Evolutionary conservation across 148 eudicot species (phyloP).

Genomic region (Suaeda aralocaspica): DNA sequence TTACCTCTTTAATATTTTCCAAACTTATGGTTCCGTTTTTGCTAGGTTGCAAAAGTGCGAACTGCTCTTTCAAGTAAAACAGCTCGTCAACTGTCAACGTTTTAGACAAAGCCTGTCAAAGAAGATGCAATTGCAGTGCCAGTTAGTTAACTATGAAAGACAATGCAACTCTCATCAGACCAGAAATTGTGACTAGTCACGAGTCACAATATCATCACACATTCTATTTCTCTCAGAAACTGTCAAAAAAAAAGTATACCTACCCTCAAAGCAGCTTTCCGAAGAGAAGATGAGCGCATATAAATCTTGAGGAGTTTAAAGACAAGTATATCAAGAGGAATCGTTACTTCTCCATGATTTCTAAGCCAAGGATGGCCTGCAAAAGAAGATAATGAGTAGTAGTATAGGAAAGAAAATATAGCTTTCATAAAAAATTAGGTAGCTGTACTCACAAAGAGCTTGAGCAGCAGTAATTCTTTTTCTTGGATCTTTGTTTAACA

Average conservation of each 20-base stretch:
- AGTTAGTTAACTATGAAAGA: background rate
- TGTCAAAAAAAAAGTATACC: conserved; percentile 14
- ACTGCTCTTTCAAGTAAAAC: conserved; percentile 77
- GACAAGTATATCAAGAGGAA: conserved; percentile 70
- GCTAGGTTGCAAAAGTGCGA: conserved; percentile 70
- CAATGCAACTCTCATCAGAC: background rate
- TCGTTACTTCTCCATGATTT: conserved; percentile 42
- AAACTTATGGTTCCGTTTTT: conserved; percentile 76
- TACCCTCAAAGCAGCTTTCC: conserved; percentile 91
- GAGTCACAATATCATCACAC: background rate
- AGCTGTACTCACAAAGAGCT: conserved; percentile 64
- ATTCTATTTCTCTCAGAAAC: background rate
- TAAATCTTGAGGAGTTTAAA: conserved; percentile 72
- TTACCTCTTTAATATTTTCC: conserved; percentile 84
- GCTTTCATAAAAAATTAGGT: conserved; percentile 7
- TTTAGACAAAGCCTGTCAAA: conserved; percentile 77
- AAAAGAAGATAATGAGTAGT: conserved; percentile 10
- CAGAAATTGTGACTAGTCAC: background rate
- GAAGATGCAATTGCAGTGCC: conserved; percentile 5
- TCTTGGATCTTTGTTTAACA: conserved; percentile 86
- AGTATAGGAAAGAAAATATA: background rate
- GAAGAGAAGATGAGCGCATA: conserved; percentile 82
- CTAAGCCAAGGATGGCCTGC: conserved; percentile 95
- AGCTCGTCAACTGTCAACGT: conserved; percentile 86
- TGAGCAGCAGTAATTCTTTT: conserved; percentile 95